Conservation (phyloP, 192 early-diverging fungal genomes). For the Podila horticola region DNA sequence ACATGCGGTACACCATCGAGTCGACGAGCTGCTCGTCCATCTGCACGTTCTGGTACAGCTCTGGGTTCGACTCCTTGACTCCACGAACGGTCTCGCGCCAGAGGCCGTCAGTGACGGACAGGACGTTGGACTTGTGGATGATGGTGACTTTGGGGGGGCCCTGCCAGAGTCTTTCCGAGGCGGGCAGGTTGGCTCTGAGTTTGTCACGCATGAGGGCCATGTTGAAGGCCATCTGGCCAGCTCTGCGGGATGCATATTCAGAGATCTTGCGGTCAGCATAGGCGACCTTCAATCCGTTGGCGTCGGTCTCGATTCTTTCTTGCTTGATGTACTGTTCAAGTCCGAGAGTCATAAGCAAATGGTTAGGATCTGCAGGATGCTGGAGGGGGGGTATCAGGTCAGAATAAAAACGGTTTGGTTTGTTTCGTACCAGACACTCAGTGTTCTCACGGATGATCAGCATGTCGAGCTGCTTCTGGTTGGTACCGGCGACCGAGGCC, state of each 20-base stretch:
- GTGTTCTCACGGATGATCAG: conserved; percentile 98
- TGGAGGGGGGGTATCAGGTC: neutral
- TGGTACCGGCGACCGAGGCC: conserved; percentile 67
- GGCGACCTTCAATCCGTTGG: conserved; percentile 73
- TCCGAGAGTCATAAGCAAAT: neutral
- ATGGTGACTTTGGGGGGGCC: conserved; percentile 85
- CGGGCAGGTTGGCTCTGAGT: conserved; percentile 66
- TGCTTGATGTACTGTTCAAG: conserved; percentile 80
- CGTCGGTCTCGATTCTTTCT: conserved; percentile 75
- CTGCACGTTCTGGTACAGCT: conserved; percentile 68
- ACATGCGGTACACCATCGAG: conserved; percentile 99
- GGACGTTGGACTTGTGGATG: conserved; percentile 98
- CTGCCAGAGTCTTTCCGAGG: conserved; percentile 72
- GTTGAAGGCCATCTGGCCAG: conserved; percentile 91
- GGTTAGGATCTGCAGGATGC: neutral
- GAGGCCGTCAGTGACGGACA: conserved; percentile 94
- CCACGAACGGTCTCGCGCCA: conserved; percentile 92
- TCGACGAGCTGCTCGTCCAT: conserved; percentile 98
- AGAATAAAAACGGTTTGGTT: neutral
- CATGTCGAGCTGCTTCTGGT: conserved; percentile 88
- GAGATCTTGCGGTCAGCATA: conserved; percentile 93
- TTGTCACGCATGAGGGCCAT: conserved; percentile 87
- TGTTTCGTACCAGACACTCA: conserved; percentile 83
- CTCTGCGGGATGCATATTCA: conserved; percentile 87
- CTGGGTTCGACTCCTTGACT: conserved; percentile 73